Conservation (phyloP, 2,329 filamentous ascomycete species). For the Thelonectria rubi region DNA sequence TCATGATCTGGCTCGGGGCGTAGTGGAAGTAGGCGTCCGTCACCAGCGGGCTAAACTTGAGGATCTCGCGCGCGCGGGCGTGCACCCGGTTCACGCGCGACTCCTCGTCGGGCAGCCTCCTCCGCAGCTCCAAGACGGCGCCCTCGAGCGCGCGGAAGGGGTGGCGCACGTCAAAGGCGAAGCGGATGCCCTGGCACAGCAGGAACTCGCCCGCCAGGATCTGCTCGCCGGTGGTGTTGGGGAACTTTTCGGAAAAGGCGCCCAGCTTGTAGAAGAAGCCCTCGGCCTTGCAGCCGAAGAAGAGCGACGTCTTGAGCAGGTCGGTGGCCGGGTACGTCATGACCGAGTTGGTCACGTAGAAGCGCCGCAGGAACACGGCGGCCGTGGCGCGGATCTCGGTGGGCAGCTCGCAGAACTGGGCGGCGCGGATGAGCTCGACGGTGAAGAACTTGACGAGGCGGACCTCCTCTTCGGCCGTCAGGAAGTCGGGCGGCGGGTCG, state of each 20-base stretch:
- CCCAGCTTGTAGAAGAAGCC: slow-evolving; percentile 75
- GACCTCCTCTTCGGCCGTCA: slow-evolving; percentile 85
- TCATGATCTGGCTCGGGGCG: slow-evolving; percentile 92
- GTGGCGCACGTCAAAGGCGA: slow-evolving; percentile 92
- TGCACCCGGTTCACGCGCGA: slow-evolving; percentile 70
- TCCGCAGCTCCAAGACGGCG: slow-evolving; percentile 81
- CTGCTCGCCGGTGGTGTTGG: slow-evolving; percentile 77
- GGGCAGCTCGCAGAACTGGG: slow-evolving; percentile 61
- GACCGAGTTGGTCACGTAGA: slow-evolving; percentile 94
- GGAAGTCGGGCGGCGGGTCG: slow-evolving; percentile 73
- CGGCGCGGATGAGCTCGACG: slow-evolving; percentile 65
- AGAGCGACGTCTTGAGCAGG: slow-evolving; percentile 89
- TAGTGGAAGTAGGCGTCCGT: slow-evolving; percentile 98
- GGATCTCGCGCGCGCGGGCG: slow-evolving; percentile 73
- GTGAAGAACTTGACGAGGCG: slow-evolving; percentile 83
- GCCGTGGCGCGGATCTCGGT: slow-evolving; percentile 71
- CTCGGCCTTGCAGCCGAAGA: slow-evolving; percentile 93
- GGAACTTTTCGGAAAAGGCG: slow-evolving; percentile 75
- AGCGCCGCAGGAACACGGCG: slow-evolving; percentile 88
- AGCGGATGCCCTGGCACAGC: slow-evolving; percentile 89
- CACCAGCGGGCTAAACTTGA: slow-evolving; percentile 82
- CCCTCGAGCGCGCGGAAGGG: slow-evolving; percentile 90
- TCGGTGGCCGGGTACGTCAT: slow-evolving; percentile 96
- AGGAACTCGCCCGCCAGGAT: slow-evolving; percentile 93
- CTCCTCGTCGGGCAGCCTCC: slow-evolving; percentile 69